Base-by-base conservation (phyloP, 2,329 filamentous ascomycete genomes). In the Lasiodiplodia sp. region DNA sequence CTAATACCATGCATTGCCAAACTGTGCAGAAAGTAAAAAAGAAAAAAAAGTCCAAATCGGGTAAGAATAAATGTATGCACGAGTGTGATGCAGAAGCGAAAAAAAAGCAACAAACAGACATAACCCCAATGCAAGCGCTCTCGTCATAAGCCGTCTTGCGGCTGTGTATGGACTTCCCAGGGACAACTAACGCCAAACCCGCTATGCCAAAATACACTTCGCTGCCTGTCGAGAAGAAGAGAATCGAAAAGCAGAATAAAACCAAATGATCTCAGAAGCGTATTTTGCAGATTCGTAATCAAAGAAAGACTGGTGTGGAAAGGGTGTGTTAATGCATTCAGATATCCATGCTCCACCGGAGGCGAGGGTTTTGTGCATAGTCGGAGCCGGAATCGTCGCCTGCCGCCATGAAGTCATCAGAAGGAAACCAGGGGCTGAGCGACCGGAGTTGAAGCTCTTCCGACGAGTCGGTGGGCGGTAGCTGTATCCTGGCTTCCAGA, bases 341-440 rank as follows among this genome's bases (percentile, higher is more conserved):
- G 66, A 83, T 79, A 68, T 83, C 81, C 63, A 83, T 81, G 70
- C 77, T 82, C 80, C 80, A 82, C 67, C 80, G 70, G 70, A 80
- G 74, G 51, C 73, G 73, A 1, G 79, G 77, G 70, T 82, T 80
- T 18, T 66, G 71, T 69, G 18, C 75, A 70, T 77, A 73, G 68
- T 80, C 79, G 65, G 80, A 79, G 34, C 77, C 75, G 0, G 76
- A 75, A 10, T 72, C 71, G 14, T 71, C 66, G 10, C 67, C 72
- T 44, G 72, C 71, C 10, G 70, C 64, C 28, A 70, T 69, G 12
- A 66, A 37, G 37, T 71, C 70, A 18, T 75, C 76, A 6, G 72
- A 71, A n/a, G 67, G 67, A 16, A 68, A 68, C 67, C 67, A 68
- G 14, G 67, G 67, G 16, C 67, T 68, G 10, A 68, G 52, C 7